Evolutionary conservation across 208 protist genomes (phyloP).

Genomic region (Trypanosoma mega): DNA sequence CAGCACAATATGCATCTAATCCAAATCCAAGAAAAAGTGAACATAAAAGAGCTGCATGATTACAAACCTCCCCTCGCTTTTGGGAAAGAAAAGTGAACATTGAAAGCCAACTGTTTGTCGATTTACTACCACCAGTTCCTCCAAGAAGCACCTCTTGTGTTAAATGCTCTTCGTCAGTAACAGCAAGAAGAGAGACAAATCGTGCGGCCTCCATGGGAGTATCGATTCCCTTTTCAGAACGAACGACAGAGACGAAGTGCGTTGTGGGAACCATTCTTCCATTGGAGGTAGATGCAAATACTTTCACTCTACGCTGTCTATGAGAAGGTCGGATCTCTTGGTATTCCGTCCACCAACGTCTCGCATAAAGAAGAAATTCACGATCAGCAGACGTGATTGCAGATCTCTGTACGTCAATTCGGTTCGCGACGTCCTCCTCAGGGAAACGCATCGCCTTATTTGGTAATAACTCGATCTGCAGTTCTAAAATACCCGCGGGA

Average conservation of each 20-base stretch:
- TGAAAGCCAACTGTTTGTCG: constrained; percentile 56
- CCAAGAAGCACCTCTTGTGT: constrained; percentile 31
- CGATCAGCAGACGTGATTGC: constrained; percentile 88
- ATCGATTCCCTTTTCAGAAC: constrained; percentile 65
- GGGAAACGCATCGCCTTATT: constrained; percentile 45
- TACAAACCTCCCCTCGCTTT: constrained; percentile 73
- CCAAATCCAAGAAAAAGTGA: constrained; percentile 91
- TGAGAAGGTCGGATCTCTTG: constrained; percentile 58
- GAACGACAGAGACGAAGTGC: constrained; percentile 82
- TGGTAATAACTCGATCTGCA: constrained; percentile 85
- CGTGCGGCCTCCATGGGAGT: constrained; percentile 83
- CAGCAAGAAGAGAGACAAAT: constrained; percentile 84
- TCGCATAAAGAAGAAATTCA: constrained; percentile 92
- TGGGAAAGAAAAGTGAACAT: constrained; percentile 88
- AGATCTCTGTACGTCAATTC: constrained; percentile 76
- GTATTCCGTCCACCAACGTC: constrained; percentile 91
- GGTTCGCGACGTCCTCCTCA: constrained; percentile 75
- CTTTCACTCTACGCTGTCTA: constrained; percentile 76
- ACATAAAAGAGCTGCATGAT: constrained; percentile 88
- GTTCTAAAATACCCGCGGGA: constrained; percentile 89
- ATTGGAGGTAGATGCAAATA: constrained; percentile 82
- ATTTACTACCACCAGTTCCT: constrained; percentile 21
- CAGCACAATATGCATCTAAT: constrained; percentile 84
- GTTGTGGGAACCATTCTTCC: constrained; percentile 86
- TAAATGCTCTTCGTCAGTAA: constrained; percentile 41